Percentiles rank a stretch among this genome's conserved stretches.
These are phyloP conservation scores for Jatropha podagrica DNA, from an alignment of 441 rosid species.

Conservation along the genomic window DNA sequence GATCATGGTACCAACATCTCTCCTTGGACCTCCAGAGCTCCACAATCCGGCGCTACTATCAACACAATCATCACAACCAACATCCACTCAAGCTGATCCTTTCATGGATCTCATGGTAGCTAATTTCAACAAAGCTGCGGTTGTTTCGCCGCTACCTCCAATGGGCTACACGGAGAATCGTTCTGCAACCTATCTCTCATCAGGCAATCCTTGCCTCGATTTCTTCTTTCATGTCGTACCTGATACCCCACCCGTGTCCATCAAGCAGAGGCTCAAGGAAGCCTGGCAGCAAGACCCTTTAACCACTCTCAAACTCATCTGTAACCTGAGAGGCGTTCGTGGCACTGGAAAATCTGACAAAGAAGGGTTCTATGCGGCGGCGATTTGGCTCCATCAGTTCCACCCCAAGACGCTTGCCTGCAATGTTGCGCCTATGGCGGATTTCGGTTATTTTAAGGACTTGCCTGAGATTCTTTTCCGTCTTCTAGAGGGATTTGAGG, in stretches of 20 bases:
- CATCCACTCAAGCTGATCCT: conserved; percentile 17
- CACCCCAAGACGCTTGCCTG: conserved; percentile 34
- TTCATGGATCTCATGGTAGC: conserved; percentile 43
- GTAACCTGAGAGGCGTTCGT: conserved; percentile 29
- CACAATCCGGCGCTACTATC: conserved; percentile 9
- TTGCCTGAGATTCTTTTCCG: conserved; percentile 30
- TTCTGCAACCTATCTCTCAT: conserved; percentile 23
- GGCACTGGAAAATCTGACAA: conserved; percentile 32
- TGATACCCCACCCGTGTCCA: conserved; percentile 5
- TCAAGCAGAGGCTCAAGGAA: conserved; percentile 4
- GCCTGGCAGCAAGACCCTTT: conserved; percentile 27
- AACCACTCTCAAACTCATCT: conserved; percentile 29
- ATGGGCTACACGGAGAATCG: conserved; percentile 21
- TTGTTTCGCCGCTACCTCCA: not conserved
- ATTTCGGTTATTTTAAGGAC: conserved; percentile 31
- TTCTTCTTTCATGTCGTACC: conserved; percentile 37
- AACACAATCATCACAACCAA: not conserved
- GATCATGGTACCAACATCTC: conserved; percentile 27
- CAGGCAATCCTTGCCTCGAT: conserved; percentile 32
- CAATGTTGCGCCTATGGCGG: conserved; percentile 9
- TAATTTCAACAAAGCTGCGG: conserved; percentile 31
- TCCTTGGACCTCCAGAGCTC: conserved; percentile 54
- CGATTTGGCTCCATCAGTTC: conserved; percentile 22
- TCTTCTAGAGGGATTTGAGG: conserved; percentile 21
- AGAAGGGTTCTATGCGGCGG: conserved; percentile 28